Base-by-base conservation (phyloP, 1,284 basidiomycete species). In the Tylopilus orsonianus region DNA sequence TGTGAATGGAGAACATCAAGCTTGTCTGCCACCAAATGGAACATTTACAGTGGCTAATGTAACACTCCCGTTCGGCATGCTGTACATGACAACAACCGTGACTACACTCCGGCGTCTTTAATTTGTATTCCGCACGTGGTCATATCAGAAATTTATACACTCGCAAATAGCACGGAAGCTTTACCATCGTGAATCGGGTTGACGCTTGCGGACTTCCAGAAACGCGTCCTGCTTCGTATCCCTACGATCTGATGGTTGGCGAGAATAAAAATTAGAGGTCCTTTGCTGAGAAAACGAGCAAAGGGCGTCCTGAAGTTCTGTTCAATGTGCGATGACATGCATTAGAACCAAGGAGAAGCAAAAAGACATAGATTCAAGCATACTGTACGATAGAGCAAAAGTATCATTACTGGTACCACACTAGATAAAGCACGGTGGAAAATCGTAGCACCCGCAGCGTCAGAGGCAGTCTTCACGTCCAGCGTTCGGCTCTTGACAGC, bases 351-450 rank as follows among this genome's bases (percentile, higher is more conserved):
- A 8, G 8, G 24, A 36, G 23, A 43, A 32, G 26, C 1, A 50
- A 38, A 6, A 22, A 49, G 44, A 41, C 13, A 38, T 63, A 49
- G 33, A 57, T 66, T 63, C 52, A 52, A 62, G 46, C 47, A 62
- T 60, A 49, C 22, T 13, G 14, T 48, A 60, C 38, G 32, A 41
- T 42, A 46, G 35, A 44, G 20, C 26, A 48, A 53, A 35, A 19
- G 30, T 8, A 35, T 22, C 41, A 45, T 29, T 43, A 46, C 18
- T 36, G n/a, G 29, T 44, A 44, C 12, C 27, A 6, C 12, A 40
- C 35, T 30, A 3, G n/a, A 29, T 40, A 18, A 14, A 29, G 16
- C 27, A 45, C 32, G 27, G 30, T n/a, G 37, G 19, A 26, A 41
- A 24, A 41, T 14, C 22, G 23, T 20, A 41, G 10, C 18, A 16